phyloP scores from a whole-genome alignment of 495 filamentous ascomycete species.

The Tuber brumale region DNA sequence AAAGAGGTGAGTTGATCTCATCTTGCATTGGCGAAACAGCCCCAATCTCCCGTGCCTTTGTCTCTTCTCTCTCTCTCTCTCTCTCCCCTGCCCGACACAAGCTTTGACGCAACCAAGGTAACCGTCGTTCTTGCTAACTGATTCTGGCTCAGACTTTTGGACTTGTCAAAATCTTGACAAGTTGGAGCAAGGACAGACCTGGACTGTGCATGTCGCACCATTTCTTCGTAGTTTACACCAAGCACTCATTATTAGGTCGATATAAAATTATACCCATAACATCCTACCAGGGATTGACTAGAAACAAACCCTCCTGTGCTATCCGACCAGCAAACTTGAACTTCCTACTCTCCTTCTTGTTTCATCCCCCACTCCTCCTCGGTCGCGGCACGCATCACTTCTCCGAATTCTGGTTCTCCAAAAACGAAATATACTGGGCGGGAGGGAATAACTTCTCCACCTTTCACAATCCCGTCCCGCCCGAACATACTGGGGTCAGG shows the following conservation, averaged over 20 bases:
- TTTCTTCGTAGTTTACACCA: background rate
- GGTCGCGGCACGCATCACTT: background rate
- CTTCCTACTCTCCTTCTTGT: background rate
- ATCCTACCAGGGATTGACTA: background rate
- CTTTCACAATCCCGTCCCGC: background rate
- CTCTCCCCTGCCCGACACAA: background rate
- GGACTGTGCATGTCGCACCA: background rate
- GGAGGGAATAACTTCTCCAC: background rate
- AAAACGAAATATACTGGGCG: background rate
- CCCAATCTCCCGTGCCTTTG: background rate
- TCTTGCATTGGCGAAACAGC: background rate
- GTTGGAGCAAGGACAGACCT: background rate
- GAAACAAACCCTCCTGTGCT: background rate
- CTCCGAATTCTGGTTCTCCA: background rate
- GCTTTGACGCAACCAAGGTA: conserved; percentile 1
- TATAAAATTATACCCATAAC: background rate
- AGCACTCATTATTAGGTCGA: background rate
- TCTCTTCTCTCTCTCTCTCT: background rate
- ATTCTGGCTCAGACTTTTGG: background rate
- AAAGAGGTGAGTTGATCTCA: background rate
- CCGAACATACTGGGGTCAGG: background rate
- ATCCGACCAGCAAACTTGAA: too few relatives aligned
- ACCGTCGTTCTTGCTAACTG: background rate
- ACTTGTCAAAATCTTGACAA: background rate
- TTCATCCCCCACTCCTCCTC: background rate